Evolutionary conservation across 2,329 filamentous ascomycete species (phyloP).

Genomic region (Ascocoryne sarcoides): DNA sequence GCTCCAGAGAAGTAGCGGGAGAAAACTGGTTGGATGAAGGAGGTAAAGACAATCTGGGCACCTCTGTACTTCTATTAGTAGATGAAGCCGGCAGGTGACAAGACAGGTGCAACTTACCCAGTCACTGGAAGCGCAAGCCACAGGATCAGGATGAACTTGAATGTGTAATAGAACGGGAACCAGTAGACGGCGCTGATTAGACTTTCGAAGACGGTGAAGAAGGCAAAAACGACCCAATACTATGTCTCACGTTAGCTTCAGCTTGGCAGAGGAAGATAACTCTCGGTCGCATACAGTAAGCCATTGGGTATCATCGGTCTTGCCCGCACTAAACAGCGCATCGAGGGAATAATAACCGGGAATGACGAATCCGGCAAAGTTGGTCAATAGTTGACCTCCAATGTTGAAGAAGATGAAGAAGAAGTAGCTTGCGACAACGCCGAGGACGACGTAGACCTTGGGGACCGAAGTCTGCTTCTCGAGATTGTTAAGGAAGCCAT

Average conservation of each 20-base stretch:
- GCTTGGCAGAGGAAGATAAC: not conserved
- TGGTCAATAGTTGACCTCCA: conserved; percentile 78
- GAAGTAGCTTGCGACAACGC: conserved; percentile 71
- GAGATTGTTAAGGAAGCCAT: conserved; percentile 73
- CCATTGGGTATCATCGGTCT: conserved; percentile 76
- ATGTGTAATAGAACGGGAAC: conserved; percentile 99
- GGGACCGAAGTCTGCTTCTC: conserved; percentile 77
- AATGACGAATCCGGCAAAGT: conserved; percentile 74
- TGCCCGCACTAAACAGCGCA: conserved; percentile 63
- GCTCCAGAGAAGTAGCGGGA: conserved; percentile 73
- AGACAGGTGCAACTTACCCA: conserved; percentile 51
- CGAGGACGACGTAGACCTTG: conserved; percentile 77
- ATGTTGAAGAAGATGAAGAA: conserved; percentile 92
- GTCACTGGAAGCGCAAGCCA: conserved; percentile 97
- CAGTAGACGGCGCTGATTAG: conserved; percentile 80
- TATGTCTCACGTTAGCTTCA: conserved; percentile 27
- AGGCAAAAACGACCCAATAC: conserved; percentile 85
- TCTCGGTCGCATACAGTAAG: conserved; percentile 48
- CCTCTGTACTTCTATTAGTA: conserved; percentile 49
- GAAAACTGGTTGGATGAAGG: conserved; percentile 85
- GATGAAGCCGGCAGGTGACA: not conserved
- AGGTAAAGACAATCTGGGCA: conserved; percentile 93
- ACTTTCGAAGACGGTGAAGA: conserved; percentile 78
- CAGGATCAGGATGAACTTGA: conserved; percentile 96
- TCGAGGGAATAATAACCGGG: conserved; percentile 77